phyloP scores from a whole-genome alignment of 106 monocot species.

The Allium cepa region DNA sequence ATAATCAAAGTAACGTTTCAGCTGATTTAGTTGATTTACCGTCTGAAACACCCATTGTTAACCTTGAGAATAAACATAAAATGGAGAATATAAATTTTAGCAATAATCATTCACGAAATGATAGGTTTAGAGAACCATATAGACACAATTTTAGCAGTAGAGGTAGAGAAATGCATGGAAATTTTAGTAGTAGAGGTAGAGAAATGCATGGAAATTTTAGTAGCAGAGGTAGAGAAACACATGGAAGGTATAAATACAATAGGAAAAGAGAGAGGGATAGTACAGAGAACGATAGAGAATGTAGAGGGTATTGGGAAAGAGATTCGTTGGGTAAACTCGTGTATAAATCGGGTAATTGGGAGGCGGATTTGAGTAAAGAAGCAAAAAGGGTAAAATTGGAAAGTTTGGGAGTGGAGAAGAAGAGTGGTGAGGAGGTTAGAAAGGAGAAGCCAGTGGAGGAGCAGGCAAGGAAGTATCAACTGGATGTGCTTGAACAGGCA shows the following conservation, averaged over 20 bases:
- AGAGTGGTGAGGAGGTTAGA: slow-evolving; percentile 19
- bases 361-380: slow-evolving; percentile 38
- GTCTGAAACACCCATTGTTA: too few relatives aligned
- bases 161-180: neutral
- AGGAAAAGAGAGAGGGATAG: slow-evolving; percentile 27
- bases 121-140: neutral
- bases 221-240: neutral
- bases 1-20: too few relatives aligned
- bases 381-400: slow-evolving; percentile 33
- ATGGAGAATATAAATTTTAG: too few relatives aligned
- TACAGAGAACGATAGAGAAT: slow-evolving; percentile 33
- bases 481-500: slow-evolving; percentile 93
- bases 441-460: slow-evolving; percentile 59
- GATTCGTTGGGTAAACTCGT: slow-evolving; percentile 68
- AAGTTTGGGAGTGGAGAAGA: slow-evolving; percentile 7
- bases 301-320: slow-evolving; percentile 81
- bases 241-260: neutral
- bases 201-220: neutral
- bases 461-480: slow-evolving; percentile 83
- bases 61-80: too few relatives aligned
- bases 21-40: too few relatives aligned
- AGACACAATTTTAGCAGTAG: neutral
- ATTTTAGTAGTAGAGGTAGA: neutral
- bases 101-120: too few relatives aligned
- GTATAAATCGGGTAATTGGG: slow-evolving; percentile 65